These are phyloP conservation scores for Amaranthus cruentus DNA, from an alignment of 148 eudicot species.

Conservation along the genomic window DNA sequence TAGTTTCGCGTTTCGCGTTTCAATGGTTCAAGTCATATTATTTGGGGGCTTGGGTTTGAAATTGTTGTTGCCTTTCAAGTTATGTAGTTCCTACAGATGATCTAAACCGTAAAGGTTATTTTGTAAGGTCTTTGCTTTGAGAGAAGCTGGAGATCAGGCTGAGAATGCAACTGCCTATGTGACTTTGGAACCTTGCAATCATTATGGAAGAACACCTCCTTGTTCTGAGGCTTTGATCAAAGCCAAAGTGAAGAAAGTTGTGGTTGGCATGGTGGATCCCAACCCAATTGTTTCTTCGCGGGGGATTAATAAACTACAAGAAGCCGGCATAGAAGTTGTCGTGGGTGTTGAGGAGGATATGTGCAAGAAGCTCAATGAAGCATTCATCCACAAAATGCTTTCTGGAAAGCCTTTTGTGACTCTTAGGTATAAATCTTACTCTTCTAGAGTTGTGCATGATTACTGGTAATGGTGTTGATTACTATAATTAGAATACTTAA, in stretches of 20 bases:
- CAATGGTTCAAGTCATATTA: too few species aligned
- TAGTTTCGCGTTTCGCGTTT: too few species aligned
- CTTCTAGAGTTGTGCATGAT: background rate
- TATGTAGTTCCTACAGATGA: constrained; percentile 14
- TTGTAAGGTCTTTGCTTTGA: constrained; percentile 84
- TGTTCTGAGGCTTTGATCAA: constrained; percentile 85
- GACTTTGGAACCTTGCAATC: constrained; percentile 96
- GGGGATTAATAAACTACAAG: constrained; percentile 61
- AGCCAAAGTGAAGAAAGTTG: constrained; percentile 85
- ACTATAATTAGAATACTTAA: background rate
- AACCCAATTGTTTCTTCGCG: constrained; percentile 86
- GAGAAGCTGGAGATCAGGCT: constrained; percentile 87
- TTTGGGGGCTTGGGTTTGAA: too few species aligned
- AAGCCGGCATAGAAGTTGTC: constrained; percentile 76
- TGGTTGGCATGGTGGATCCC: constrained; percentile 94
- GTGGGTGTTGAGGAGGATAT: constrained; percentile 83
- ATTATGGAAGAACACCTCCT: constrained; percentile 92
- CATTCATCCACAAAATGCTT: constrained; percentile 72
- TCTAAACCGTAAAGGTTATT: background rate
- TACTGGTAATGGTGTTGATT: background rate
- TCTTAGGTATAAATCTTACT: constrained; percentile 45
- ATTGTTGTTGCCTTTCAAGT: background rate
- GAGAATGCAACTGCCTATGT: constrained; percentile 93
- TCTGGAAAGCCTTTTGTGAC: constrained; percentile 71
- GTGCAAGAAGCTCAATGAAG: constrained; percentile 81